Conservation (phyloP, 208 protist genomes). For the Angomonas deanei region DNA sequence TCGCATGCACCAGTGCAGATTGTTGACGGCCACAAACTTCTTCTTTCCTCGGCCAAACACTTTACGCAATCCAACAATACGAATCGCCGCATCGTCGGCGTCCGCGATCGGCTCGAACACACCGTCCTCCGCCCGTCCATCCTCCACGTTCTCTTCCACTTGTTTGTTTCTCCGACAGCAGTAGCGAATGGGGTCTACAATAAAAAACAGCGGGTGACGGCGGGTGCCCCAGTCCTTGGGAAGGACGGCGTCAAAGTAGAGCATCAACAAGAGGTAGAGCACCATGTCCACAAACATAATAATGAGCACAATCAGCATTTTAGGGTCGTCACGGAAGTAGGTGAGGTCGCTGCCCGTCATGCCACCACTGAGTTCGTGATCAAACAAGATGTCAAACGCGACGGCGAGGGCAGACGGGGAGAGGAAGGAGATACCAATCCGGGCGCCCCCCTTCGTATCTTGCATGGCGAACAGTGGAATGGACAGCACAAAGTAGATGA, state of each 20-base stretch:
- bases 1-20: slow-evolving; percentile 38
- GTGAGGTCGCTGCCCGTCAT: slow-evolving; percentile 18
- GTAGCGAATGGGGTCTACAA: slow-evolving; percentile 32
- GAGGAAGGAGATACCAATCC: slow-evolving; percentile 32
- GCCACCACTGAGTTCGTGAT: slow-evolving; percentile 34
- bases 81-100: slow-evolving; percentile 17
- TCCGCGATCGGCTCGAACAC: slow-evolving; percentile 14
- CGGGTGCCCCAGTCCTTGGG: slow-evolving; percentile 52
- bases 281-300: slow-evolving; percentile 42
- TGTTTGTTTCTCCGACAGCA: slow-evolving; percentile 11
- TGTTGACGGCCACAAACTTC: slow-evolving; percentile 46
- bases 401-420: slow-evolving; percentile 49
- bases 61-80: slow-evolving; percentile 20
- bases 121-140: slow-evolving; percentile 19
- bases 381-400: slow-evolving; percentile 40
- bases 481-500: slow-evolving; percentile 66
- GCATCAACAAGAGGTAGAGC: slow-evolving; percentile 55
- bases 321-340: neutral
- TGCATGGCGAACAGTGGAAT: slow-evolving; percentile 56
- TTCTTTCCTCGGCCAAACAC: slow-evolving; percentile 24
- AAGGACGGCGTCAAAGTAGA: slow-evolving; percentile 75
- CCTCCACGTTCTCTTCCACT: neutral
- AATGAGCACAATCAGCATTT: slow-evolving; percentile 20
- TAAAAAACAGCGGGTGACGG: slow-evolving; percentile 59
- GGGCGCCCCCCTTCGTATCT: slow-evolving; percentile 15